These are phyloP conservation scores for Bacterosira constricta DNA, from an alignment of 108 stramenopile genomes.

Conservation along the genomic window DNA sequence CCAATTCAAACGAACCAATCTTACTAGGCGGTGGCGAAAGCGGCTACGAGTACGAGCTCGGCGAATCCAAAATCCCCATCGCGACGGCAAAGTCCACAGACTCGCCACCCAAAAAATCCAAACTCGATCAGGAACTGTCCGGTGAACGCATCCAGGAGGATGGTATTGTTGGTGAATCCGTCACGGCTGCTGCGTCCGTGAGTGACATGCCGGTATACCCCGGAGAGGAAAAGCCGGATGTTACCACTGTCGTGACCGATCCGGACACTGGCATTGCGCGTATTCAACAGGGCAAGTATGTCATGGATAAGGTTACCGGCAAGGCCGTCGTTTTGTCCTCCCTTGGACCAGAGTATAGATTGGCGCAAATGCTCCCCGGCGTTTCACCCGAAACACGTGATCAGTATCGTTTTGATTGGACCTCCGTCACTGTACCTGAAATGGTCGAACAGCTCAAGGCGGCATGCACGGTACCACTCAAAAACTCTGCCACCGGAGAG, in stretches of 20 bases:
- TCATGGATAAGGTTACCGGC: constrained; percentile 86
- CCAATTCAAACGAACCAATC: constrained; percentile 22
- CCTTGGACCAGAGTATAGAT: constrained; percentile 70
- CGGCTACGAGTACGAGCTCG: constrained; percentile 26
- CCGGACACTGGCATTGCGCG: constrained; percentile 83
- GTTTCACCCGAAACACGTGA: constrained; percentile 70
- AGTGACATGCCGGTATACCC: constrained; percentile 44
- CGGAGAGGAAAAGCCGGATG: constrained; percentile 65
- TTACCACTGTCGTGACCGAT: constrained; percentile 75
- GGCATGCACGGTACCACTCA: constrained; percentile 59
- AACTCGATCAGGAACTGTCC: constrained; percentile 37
- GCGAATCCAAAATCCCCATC: constrained; percentile 38
- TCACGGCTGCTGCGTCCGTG: constrained; percentile 36
- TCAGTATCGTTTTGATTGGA: constrained; percentile 67
- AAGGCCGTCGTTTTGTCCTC: constrained; percentile 74
- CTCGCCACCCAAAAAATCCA: constrained; percentile 16
- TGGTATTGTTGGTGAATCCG: constrained; percentile 40
- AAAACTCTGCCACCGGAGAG: constrained; percentile 35
- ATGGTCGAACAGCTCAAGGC: constrained; percentile 64
- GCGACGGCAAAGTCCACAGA: constrained; percentile 12
- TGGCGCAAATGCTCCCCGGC: constrained; percentile 88
- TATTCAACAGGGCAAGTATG: constrained; percentile 76
- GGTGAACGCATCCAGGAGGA: constrained; percentile 40
- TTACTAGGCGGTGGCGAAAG: constrained; percentile 36
- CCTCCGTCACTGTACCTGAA: constrained; percentile 63